Evolutionary conservation across 345 rosid genomes (phyloP).

Genomic region (Acer saccharum): DNA sequence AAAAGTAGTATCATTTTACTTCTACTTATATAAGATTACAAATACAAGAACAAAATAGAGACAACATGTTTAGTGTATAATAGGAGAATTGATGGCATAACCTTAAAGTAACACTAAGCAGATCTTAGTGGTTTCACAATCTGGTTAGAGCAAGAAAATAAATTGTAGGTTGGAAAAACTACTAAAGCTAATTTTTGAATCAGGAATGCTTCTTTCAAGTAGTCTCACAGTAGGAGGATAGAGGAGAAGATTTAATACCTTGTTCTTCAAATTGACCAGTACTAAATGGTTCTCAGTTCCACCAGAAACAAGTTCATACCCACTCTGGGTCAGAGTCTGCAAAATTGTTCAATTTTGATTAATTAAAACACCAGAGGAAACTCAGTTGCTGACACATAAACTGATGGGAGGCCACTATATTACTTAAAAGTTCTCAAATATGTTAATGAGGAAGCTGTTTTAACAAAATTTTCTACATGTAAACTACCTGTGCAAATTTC

Average conservation of each 20-base stretch:
- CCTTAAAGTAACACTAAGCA: too few species aligned
- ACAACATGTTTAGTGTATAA: neutral
- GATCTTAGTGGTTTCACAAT: too few species aligned
- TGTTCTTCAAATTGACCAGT: slow-evolving; percentile 89
- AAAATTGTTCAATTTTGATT: slow-evolving; percentile 14
- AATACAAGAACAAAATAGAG: neutral
- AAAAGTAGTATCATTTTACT: neutral
- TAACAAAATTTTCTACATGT: slow-evolving; percentile 1
- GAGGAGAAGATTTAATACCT: slow-evolving; percentile 48
- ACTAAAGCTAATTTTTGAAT: too few species aligned
- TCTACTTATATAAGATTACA: neutral
- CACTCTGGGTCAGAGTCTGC: slow-evolving; percentile 64
- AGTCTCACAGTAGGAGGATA: slow-evolving; percentile 2
- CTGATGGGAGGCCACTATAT: neutral
- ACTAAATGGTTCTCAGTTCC: slow-evolving; percentile 98
- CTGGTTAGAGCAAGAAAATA: too few species aligned
- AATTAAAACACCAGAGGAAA: slow-evolving; percentile 15
- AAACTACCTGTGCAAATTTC: slow-evolving; percentile 80
- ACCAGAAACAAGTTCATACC: slow-evolving; percentile 95
- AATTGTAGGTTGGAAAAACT: too few species aligned
- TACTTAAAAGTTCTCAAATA: neutral
- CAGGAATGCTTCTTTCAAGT: too few species aligned
- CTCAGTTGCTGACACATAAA: neutral
- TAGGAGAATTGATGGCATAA: neutral
- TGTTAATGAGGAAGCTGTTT: neutral